Conservation (phyloP, 1,139 yeast species). For the Hansenula lynferdii region DNA sequence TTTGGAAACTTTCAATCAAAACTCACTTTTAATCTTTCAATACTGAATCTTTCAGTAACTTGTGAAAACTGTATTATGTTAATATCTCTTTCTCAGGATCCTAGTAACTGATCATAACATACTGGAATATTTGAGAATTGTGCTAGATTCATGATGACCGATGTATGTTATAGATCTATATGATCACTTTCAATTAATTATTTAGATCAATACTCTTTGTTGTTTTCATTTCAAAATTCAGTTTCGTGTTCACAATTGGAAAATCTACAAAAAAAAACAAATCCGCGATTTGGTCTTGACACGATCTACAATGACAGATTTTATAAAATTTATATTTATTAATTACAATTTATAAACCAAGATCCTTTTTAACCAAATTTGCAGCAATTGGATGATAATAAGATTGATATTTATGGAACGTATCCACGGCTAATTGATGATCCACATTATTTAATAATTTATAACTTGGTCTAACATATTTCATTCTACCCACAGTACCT, state of each 20-base stretch:
- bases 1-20: neutral
- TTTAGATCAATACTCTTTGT: neutral
- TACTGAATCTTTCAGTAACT: slow-evolving; percentile 43
- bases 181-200: too few species aligned
- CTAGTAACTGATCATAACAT: slow-evolving; percentile 10
- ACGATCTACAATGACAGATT: neutral
- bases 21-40: slow-evolving; percentile 45
- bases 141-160: slow-evolving; percentile 16
- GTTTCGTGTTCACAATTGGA: neutral
- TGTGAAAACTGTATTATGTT: slow-evolving; percentile 32
- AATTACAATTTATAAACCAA: slow-evolving; percentile 22
- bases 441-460: slow-evolving; percentile 60
- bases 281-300: neutral
- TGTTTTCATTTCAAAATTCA: neutral
- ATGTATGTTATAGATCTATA: neutral
- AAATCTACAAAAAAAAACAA: neutral
- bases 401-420: slow-evolving; percentile 53
- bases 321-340: neutral
- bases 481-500: slow-evolving; percentile 93
- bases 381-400: slow-evolving; percentile 85
- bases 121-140: slow-evolving; percentile 26
- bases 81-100: too few species aligned
- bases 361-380: slow-evolving; percentile 72
- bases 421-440: slow-evolving; percentile 56
- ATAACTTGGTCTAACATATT: slow-evolving; percentile 87